Percentiles rank a stretch among this genome's conserved stretches.
These are phyloP conservation scores for Salix purpurea DNA, from an alignment of 345 rosid species.

Conservation along the genomic window DNA sequence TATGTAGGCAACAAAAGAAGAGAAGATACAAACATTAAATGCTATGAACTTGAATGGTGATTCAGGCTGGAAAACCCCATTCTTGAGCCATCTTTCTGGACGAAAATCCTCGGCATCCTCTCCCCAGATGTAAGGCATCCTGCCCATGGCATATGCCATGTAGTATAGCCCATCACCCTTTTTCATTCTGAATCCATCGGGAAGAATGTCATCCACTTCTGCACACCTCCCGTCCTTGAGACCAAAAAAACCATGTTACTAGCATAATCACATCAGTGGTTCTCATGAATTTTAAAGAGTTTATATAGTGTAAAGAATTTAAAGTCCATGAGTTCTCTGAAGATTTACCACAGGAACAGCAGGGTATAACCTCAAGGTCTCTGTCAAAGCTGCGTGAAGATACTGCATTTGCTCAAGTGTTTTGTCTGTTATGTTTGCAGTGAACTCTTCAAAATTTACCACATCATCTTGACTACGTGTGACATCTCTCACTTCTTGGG, in stretches of 20 bases:
- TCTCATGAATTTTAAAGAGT: too few species aligned
- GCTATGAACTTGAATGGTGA: conserved; percentile 67
- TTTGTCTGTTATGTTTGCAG: conserved; percentile 35
- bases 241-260: background rate
- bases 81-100: conserved; percentile 74
- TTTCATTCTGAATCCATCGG: conserved; percentile 55
- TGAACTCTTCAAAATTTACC: conserved; percentile 32
- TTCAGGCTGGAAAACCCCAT: conserved; percentile 59
- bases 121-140: conserved; percentile 77
- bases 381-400: conserved; percentile 73
- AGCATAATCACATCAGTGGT: too few species aligned
- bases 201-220: conserved; percentile 58
- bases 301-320: background rate
- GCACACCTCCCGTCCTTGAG: conserved; percentile 58
- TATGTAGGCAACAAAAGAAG: background rate
- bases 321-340: background rate
- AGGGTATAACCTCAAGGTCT: conserved; percentile 72
- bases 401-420: conserved; percentile 60
- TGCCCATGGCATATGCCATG: conserved; percentile 70
- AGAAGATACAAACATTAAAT: conserved; percentile 39
- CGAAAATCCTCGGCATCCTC: conserved; percentile 58
- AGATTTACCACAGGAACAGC: conserved; percentile 51
- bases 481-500: conserved; percentile 45
- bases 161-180: conserved; percentile 60
- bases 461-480: conserved; percentile 23